Base-by-base conservation (phyloP, 73 alveolate species). In the Tetrahymena malaccensis region DNA sequence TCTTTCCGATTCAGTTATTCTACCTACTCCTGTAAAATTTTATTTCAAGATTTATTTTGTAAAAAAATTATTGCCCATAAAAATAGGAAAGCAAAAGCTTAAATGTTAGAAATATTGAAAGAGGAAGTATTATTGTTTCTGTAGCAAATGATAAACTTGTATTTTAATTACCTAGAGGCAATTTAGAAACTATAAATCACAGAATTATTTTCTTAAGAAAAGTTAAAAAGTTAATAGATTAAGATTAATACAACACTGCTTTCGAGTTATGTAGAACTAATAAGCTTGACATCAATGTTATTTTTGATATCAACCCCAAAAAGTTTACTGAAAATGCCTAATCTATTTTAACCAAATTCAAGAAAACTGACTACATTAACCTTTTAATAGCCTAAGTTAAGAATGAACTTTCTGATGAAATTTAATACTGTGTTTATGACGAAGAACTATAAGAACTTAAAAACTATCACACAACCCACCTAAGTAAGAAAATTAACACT, bases 161-260 rank as follows among this genome's bases (percentile, higher is more conserved):
- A 35, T 94, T 99, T n/a, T 98, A 99, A 96, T 95, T 98, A 98
- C 99, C 99, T 43, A 95, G 99, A 97, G 99, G 99, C 1, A 99
- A 99, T 95, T 97, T 99, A 58, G 99, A 99, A 95, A 98, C 99
- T 21, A 97, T 98, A 43, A 95, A 94, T 93, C 99, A 99, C 4
- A 93, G 99, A 95, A 95, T 98, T 27, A 97, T 99, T 50, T 95
- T 98, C 85, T 95, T 99, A 16, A 97, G 98, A 43, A 96, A 98
- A 55, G 98, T 97, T 13, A 98, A 97, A 85, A 95, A 98, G 84
- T 96, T 98, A 27, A 97, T 98, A 37, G 99, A 97, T 94, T 95
- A 95, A n/a, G 70, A 94, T 43, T 95, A 98, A 95, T 99, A 98
- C 94, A 98, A 98, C 35, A 96, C 96, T 44, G 99, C 99, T 43